Evolutionary conservation across 495 filamentous ascomycete species (phyloP).

Genomic region (Podospora didyma): DNA sequence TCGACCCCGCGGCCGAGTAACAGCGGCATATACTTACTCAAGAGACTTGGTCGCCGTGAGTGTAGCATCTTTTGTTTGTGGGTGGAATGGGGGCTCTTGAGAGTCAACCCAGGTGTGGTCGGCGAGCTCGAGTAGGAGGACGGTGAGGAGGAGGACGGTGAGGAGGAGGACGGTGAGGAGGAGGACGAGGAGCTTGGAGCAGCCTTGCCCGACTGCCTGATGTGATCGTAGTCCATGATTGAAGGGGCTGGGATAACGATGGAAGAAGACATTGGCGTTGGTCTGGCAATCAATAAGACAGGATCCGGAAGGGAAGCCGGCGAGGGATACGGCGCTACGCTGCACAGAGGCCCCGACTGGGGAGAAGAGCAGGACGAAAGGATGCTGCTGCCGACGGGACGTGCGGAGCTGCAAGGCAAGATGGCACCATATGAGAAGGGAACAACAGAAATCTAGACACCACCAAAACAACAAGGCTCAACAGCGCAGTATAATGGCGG

Average conservation of each 20-base stretch:
- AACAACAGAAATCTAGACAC: neutral
- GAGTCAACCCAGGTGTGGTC: slow-evolving; percentile 35
- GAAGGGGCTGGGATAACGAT: slow-evolving; percentile 48
- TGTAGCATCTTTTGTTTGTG: slow-evolving; percentile 44
- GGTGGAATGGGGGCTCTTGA: slow-evolving; percentile 26
- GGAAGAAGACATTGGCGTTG: slow-evolving; percentile 50
- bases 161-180: slow-evolving; percentile 53
- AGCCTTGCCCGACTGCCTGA: slow-evolving; percentile 34
- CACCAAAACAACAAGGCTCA: neutral
- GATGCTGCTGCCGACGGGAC: slow-evolving; percentile 17
- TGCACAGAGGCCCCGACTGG: neutral
- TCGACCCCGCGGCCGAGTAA: no score
- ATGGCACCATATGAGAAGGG: slow-evolving; percentile 20
- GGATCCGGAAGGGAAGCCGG: neutral
- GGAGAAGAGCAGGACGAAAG: neutral
- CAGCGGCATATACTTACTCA: slow-evolving; percentile 38
- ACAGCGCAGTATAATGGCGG: neutral
- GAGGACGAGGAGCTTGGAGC: slow-evolving; percentile 44
- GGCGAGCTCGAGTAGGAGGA: slow-evolving; percentile 55
- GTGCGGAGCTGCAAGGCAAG: slow-evolving; percentile 22
- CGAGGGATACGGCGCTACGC: neutral
- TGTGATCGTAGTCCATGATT: slow-evolving; percentile 27
- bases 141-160: slow-evolving; percentile 49
- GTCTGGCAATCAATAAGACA: neutral
- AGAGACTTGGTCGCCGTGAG: slow-evolving; percentile 48